Base-by-base conservation (phyloP, 441 rosid genomes). In the Bocquillonia castaneifolia region DNA sequence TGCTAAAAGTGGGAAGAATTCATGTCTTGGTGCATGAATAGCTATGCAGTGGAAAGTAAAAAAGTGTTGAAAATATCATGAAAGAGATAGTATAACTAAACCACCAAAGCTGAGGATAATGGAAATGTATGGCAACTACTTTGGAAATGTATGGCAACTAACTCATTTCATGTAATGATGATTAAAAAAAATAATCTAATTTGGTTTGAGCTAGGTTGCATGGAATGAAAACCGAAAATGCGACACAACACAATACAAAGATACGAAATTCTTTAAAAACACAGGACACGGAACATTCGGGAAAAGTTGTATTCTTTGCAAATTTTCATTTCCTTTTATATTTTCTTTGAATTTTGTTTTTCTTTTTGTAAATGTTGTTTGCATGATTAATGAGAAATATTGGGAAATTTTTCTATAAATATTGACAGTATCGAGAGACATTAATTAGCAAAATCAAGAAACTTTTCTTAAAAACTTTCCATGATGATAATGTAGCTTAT, bases 381-480 rank as follows among this genome's bases (percentile, higher is more conserved):
- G n/a, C n/a, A n/a, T n/a, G n/a, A n/a, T n/a, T n/a, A n/a, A n/a
- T n/a, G n/a, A n/a, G n/a, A n/a, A n/a, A n/a, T n/a, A n/a, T n/a
- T n/a, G n/a, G n/a, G n/a, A n/a, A n/a, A n/a, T n/a, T n/a, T n/a
- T n/a, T n/a, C n/a, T n/a, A n/a, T n/a, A n/a, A n/a, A n/a, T n/a
- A n/a, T n/a, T n/a, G n/a, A n/a, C n/a, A n/a, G n/a, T n/a, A n/a
- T n/a, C n/a, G n/a, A n/a, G n/a, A n/a, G n/a, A 61, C 7, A 42
- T 20, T n/a, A 18, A 67, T 52, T 17, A n/a, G 44, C 31, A 17
- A 59, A 50, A 45, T 59, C 44, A 36, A 68, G 13, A 34, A 50
- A 18, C 51, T 26, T 23, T 28, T 29, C 36, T 14, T 34, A 32
- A 26, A 53, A 20, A 28, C 48, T 22, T 44, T 42, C 9, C 8